phyloP scores from a whole-genome alignment of 495 filamentous ascomycete species.

The Aspergillus leporis region DNA sequence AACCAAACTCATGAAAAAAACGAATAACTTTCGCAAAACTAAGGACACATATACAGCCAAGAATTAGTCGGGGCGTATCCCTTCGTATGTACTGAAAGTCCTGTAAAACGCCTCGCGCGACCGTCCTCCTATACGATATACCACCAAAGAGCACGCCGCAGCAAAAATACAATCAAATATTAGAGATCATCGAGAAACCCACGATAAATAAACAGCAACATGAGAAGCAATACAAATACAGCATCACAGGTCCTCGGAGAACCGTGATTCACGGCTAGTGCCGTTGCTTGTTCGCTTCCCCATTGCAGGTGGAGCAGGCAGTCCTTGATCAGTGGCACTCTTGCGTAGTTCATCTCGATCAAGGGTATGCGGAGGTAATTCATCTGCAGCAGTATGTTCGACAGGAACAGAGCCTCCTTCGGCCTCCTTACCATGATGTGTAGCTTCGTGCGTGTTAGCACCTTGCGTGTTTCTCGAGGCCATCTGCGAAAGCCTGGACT shows the following conservation, averaged over 20 bases:
- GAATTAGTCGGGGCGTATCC: background rate
- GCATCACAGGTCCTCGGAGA: slow-evolving; percentile 49
- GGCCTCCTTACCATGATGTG: slow-evolving; percentile 19
- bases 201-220: background rate
- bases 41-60: background rate
- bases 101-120: background rate
- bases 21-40: background rate
- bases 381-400: slow-evolving; percentile 14
- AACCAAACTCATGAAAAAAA: background rate
- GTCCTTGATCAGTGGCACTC: slow-evolving; percentile 48
- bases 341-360: slow-evolving; percentile 47
- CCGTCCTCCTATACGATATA: background rate
- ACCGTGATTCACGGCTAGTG: slow-evolving; percentile 47
- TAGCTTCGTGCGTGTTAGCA: slow-evolving; percentile 24
- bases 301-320: slow-evolving; percentile 40
- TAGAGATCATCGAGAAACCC: background rate
- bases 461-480: slow-evolving; percentile 23
- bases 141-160: background rate
- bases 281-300: slow-evolving; percentile 35
- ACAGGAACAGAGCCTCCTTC: slow-evolving; percentile 22
- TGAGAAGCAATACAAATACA: slow-evolving; percentile 18
- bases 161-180: slow-evolving; percentile 8
- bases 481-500: slow-evolving; percentile 28
- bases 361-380: slow-evolving; percentile 15
- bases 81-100: background rate